Evolutionary conservation across 352 stramenopile genomes (phyloP).

Genomic region (Peronosclerospora sorghi): DNA sequence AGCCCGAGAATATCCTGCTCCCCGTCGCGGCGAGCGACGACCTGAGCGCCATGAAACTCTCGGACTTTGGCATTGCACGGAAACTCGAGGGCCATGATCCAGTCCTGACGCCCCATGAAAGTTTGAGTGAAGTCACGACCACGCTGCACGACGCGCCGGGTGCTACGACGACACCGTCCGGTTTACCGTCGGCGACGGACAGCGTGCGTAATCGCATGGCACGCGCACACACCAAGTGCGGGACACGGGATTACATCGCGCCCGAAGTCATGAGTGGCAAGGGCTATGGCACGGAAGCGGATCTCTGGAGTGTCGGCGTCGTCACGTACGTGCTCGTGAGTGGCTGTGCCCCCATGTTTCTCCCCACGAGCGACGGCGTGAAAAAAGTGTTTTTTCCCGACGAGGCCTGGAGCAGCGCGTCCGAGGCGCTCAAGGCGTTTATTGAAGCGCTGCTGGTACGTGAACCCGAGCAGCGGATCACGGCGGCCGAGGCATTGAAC

Average conservation of each 20-base stretch:
- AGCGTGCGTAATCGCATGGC: constrained; percentile 59
- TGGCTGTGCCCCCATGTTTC: constrained; percentile 66
- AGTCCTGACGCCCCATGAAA: constrained; percentile 62
- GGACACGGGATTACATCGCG: constrained; percentile 74
- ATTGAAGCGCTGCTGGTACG: constrained; percentile 65
- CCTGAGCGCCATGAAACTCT: constrained; percentile 68
- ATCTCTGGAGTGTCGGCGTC: constrained; percentile 90
- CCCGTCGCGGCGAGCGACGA: constrained; percentile 33
- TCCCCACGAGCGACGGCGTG: constrained; percentile 44
- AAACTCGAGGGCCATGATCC: constrained; percentile 50
- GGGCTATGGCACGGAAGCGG: constrained; percentile 88
- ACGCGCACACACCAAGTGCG: constrained; percentile 70
- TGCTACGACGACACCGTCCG: constrained; percentile 4
- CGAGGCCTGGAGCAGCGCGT: constrained; percentile 48
- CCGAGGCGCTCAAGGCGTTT: constrained; percentile 50
- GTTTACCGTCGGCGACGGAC: constrained; percentile 10
- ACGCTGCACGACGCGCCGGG: constrained; percentile 31
- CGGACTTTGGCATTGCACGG: constrained; percentile 74
- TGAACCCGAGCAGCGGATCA: constrained; percentile 64
- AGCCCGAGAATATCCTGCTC: constrained; percentile 78
- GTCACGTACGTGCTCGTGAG: constrained; percentile 86
- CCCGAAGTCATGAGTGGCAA: constrained; percentile 84
- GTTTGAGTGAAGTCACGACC: constrained; percentile 49
- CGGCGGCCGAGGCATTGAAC: constrained; percentile 54
- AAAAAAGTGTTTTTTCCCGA: constrained; percentile 72